Evolutionary conservation across 148 eudicot genomes (phyloP), one percentile per base, ranked within the genome.

Genomic region (Fagopyrum tataricum): DNA sequence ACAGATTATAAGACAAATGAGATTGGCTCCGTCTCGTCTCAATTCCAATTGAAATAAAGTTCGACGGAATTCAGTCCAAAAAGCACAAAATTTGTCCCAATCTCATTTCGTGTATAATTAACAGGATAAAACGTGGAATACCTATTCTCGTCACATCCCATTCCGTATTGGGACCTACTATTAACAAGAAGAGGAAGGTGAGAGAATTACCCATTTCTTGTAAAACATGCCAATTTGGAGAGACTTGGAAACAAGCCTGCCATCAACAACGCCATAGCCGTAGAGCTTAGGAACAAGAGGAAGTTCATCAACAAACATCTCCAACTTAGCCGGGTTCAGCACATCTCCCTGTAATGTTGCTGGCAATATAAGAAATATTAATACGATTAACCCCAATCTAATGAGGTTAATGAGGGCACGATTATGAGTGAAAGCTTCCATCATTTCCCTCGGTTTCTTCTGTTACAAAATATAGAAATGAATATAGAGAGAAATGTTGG

Each of bases 221-320:
- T 51, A 75, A 73, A 77, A 91, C 97, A 91, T 91, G 79, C 90
- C 89, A 72, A 91, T 87, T n/a, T 68, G 51, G 53, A 91, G 82
- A 0, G 85, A 52, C 26, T 66, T 79, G 6, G 94, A 55, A 42
- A 52, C 73, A 6, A 78, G 75, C 46, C 76, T 73, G 1, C 85
- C 85, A 79, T 88, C 39, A 51, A 64, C 68, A 12, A 71, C n/a
- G 39, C 73, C 52, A 69, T 78, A 89, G 68, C 90, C 95, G 69
- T 77, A 74, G 48, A 91, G 44, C 75, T 80, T 89, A 43, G 97
- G 97, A 56, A 89, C 71, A 51, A 76, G 76, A 44, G 90, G 90
- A 71, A 91, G 82, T 69, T 86, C 79, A 79, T 91, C 95, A 7
- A 91, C 97, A 67, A 89, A 91, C 91, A 83, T 87, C 76, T 67